Conservation (phyloP, 2,329 filamentous ascomycete species). For the Ceratocystis lukuohia region DNA sequence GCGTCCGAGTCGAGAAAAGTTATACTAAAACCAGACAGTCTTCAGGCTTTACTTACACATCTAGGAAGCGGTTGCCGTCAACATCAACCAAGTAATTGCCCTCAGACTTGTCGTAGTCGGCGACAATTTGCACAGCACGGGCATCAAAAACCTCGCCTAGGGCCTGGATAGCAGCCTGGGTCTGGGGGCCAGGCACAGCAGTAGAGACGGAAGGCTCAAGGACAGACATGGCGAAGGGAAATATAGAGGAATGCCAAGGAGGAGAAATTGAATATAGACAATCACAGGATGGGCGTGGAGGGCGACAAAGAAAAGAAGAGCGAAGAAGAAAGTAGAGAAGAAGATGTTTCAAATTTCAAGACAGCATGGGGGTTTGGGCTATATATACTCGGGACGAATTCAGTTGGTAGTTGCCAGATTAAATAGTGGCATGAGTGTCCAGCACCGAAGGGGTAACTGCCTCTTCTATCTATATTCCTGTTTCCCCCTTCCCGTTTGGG, state of each 20-base stretch:
- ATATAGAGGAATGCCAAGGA: constrained; percentile 1
- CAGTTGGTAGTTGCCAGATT: background rate
- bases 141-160: constrained; percentile 39
- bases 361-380: background rate
- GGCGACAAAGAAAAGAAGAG: background rate
- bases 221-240: constrained; percentile 15
- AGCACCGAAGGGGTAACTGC: constrained; percentile 1
- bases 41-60: constrained; percentile 30
- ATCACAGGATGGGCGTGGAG: background rate
- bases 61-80: constrained; percentile 37
- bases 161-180: constrained; percentile 30
- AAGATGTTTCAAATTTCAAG: background rate
- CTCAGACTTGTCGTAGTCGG: constrained; percentile 38
- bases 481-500: background rate
- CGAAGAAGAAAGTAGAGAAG: background rate
- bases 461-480: background rate
- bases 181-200: constrained; percentile 30
- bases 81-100: constrained; percentile 41
- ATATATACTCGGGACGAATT: background rate
- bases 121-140: constrained; percentile 39
- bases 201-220: constrained; percentile 27
- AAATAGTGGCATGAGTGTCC: background rate
- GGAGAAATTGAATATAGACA: background rate
- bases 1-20: background rate
- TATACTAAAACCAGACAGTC: background rate